phyloP scores from a whole-genome alignment of 1,284 basidiomycete species.

The Ceratobasidium papillatum region DNA sequence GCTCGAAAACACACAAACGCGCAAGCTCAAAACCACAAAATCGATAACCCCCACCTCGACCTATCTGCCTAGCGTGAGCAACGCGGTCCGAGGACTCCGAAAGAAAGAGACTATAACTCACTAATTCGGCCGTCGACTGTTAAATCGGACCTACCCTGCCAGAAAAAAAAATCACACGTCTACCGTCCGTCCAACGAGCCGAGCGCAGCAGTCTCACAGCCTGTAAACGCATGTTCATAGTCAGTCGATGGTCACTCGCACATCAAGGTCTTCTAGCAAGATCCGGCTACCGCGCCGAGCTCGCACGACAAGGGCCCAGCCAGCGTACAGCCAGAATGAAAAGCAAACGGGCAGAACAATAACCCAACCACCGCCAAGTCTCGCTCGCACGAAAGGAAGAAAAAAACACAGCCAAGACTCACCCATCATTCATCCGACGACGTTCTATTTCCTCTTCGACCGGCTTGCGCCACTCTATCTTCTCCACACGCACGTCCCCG shows the following conservation, averaged over 20 bases:
- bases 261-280: conserved; percentile 17
- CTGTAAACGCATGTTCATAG: conserved; percentile 29
- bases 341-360: not conserved
- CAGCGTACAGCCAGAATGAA: not conserved
- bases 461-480: conserved; percentile 59
- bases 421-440: conserved; percentile 40
- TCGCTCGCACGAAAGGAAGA: not conserved
- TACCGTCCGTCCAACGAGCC: conserved; percentile 1
- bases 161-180: not conserved
- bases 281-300: conserved; percentile 3
- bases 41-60: conserved; percentile 24
- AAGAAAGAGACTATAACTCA: not conserved
- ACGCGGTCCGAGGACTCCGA: conserved; percentile 27
- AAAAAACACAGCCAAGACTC: not conserved
- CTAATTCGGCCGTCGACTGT: conserved; percentile 9
- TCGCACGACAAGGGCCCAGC: conserved; percentile 10
- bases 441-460: conserved; percentile 33
- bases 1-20: conserved; percentile 19
- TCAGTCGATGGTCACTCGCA: conserved; percentile 17
- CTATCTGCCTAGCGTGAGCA: not conserved
- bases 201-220: conserved; percentile 31
- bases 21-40: conserved; percentile 4
- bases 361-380: not conserved
- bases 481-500: conserved; percentile 89
- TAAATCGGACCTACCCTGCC: conserved; percentile 10